Conservation (phyloP, 768 basidiomycete species). For the Termitomyces sp. region DNA sequence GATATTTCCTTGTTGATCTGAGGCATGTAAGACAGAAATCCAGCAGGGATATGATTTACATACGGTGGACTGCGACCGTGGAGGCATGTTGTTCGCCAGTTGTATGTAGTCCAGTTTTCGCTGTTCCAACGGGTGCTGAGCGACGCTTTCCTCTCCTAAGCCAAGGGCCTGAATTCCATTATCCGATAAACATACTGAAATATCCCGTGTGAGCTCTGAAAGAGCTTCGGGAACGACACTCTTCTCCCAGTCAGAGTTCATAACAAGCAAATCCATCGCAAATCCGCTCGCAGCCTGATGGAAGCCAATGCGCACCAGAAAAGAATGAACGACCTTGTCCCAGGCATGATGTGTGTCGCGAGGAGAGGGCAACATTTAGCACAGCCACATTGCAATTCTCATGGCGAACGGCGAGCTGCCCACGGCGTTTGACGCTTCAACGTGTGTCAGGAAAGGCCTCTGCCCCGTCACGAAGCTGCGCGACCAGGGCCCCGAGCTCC, state of each 20-base stretch:
- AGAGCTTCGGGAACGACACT: conserved; percentile 53
- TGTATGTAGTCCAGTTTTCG: conserved; percentile 64
- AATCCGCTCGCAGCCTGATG: conserved; percentile 58
- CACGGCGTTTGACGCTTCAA: conserved; percentile 53
- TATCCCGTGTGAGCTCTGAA: conserved; percentile 40
- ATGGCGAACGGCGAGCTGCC: conserved; percentile 21
- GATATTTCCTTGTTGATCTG: conserved; percentile 73
- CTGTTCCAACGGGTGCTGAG: conserved; percentile 51
- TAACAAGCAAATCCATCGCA: conserved; percentile 65
- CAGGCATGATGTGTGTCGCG: conserved; percentile 47
- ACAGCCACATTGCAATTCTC: conserved; percentile 4
- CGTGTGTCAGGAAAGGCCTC: conserved; percentile 66
- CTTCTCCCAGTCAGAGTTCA: conserved; percentile 63
- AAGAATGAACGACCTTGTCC: conserved; percentile 52
- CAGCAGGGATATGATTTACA: conserved; percentile 19
- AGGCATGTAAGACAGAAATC: conserved; percentile 1
- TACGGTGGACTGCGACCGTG: conserved; percentile 57
- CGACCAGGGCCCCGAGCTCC: conserved; percentile 35
- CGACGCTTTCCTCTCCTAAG: conserved; percentile 1
- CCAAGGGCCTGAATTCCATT: conserved; percentile 20
- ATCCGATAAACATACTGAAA: conserved; percentile 37
- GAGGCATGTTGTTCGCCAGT: conserved; percentile 36
- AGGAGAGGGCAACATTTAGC: conserved; percentile 23
- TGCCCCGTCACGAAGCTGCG: conserved; percentile 62
- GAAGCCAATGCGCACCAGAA: conserved; percentile 51